Conservation (phyloP, 257 asterid species). For the Gentiana dahurica region DNA sequence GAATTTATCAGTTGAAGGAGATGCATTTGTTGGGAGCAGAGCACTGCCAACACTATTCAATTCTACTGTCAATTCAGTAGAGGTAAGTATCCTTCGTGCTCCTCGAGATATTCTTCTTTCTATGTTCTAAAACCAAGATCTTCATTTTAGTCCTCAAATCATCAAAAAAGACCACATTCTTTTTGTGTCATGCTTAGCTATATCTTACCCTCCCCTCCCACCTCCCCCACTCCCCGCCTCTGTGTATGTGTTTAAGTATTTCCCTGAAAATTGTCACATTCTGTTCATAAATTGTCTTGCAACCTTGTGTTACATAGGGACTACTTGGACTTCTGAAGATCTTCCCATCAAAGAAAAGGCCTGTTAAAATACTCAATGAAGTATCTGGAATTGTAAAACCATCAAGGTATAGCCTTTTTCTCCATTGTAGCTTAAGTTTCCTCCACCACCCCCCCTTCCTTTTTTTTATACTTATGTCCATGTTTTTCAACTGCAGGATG, state of each 20-base stretch:
- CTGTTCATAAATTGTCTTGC: not conserved
- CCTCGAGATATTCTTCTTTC: not conserved
- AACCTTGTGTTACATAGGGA: conserved; percentile 22
- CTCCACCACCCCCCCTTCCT: too few relatives aligned
- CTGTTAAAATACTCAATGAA: conserved; percentile 22
- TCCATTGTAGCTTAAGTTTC: too few relatives aligned
- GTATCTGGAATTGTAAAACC: conserved; percentile 52
- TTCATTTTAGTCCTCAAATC: too few relatives aligned
- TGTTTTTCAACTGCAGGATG: conserved; percentile 21
- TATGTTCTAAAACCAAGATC: too few relatives aligned
- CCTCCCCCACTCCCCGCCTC: too few relatives aligned
- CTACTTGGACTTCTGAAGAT: conserved; percentile 40
- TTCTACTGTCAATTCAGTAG: conserved; percentile 48
- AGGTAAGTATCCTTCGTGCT: conserved; percentile 24
- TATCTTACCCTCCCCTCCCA: too few relatives aligned
- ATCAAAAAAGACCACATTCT: too few relatives aligned
- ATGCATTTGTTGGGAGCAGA: conserved; percentile 53
- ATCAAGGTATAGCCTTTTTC: conserved; percentile 29
- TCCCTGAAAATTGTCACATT: too few relatives aligned
- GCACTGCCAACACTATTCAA: conserved; percentile 81
- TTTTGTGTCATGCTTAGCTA: too few relatives aligned
- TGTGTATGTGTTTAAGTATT: too few relatives aligned
- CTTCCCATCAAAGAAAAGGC: conserved; percentile 50
- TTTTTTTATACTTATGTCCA: too few relatives aligned
- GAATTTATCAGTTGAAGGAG: conserved; percentile 60